These are phyloP conservation scores for Gastrolobium bilobum DNA, from an alignment of 306 rosid species.

Conservation along the genomic window DNA sequence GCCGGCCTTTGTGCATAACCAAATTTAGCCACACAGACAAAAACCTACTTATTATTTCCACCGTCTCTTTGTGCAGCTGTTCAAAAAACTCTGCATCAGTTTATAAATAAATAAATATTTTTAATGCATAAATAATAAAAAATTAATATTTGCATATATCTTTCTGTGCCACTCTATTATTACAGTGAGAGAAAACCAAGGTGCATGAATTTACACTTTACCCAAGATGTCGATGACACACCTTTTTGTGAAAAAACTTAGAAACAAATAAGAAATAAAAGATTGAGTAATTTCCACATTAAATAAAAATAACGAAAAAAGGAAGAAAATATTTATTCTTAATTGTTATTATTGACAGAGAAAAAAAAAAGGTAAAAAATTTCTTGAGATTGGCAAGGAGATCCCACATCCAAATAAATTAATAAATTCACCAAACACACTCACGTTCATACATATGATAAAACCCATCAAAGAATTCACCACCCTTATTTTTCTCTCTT, in stretches of 20 bases:
- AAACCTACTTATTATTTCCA: slow-evolving; percentile 75
- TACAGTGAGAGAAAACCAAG: slow-evolving; percentile 57
- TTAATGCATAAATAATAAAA: slow-evolving; percentile 19
- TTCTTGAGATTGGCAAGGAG: slow-evolving; percentile 81
- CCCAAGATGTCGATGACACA: slow-evolving; percentile 3
- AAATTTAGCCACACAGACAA: slow-evolving; percentile 95
- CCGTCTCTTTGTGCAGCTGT: slow-evolving; percentile 76
- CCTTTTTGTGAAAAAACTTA: background rate
- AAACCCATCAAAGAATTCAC: slow-evolving; percentile 83
- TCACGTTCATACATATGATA: slow-evolving; percentile 58
- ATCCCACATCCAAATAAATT: slow-evolving; percentile 81
- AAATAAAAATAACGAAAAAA: slow-evolving; percentile 26
- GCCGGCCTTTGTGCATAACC: slow-evolving; percentile 71
- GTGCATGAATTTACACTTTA: slow-evolving; percentile 54
- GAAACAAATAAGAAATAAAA: background rate
- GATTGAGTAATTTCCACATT: slow-evolving; percentile 58
- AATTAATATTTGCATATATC: slow-evolving; percentile 52
- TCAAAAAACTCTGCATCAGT: slow-evolving; percentile 57
- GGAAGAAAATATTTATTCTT: background rate
- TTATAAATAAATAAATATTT: slow-evolving; percentile 25
- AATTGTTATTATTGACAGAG: slow-evolving; percentile 11
- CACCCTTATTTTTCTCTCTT: slow-evolving; percentile 49
- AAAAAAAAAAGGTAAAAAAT: slow-evolving; percentile 24
- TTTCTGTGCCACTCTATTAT: slow-evolving; percentile 79
- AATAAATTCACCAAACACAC: slow-evolving; percentile 73